Conservation (phyloP, 2,329 filamentous ascomycete genomes). For the Verruconis gallopava region DNA sequence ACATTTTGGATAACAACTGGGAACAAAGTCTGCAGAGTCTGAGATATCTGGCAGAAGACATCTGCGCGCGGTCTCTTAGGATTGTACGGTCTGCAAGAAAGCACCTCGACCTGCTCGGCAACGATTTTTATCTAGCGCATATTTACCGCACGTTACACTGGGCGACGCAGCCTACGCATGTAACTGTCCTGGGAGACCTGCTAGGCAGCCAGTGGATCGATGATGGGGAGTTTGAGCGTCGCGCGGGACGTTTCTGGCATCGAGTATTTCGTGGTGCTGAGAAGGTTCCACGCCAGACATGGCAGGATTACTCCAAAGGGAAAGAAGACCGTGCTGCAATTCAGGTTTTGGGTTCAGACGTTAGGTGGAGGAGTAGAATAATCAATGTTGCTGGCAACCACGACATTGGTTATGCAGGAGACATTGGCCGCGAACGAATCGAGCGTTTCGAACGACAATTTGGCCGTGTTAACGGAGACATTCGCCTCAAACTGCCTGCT, state of each 20-base stretch:
- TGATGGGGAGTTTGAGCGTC: slow-evolving; percentile 66
- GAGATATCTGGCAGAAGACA: slow-evolving; percentile 9
- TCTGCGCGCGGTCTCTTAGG: slow-evolving; percentile 49
- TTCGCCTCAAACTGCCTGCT: slow-evolving; percentile 44
- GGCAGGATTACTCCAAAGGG: slow-evolving; percentile 21
- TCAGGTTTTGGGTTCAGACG: slow-evolving; percentile 31
- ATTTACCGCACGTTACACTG: slow-evolving; percentile 74
- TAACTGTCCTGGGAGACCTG: slow-evolving; percentile 79
- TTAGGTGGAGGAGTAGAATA: slow-evolving; percentile 58
- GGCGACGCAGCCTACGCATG: slow-evolving; percentile 77
- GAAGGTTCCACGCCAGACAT: slow-evolving; percentile 41
- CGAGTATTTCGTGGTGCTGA: slow-evolving; percentile 59
- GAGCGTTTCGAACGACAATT: slow-evolving; percentile 73
- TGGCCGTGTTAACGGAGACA: slow-evolving; percentile 82
- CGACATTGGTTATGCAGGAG: slow-evolving; percentile 90
- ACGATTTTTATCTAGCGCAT: slow-evolving; percentile 89
- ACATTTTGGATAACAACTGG: neutral
- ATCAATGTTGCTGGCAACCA: slow-evolving; percentile 93
- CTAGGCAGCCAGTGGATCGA: slow-evolving; percentile 92
- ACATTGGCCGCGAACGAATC: slow-evolving; percentile 64
- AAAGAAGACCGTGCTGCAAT: slow-evolving; percentile 17
- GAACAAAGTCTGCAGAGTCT: slow-evolving; percentile 9
- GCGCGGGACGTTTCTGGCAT: slow-evolving; percentile 67
- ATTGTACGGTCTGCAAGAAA: slow-evolving; percentile 59
- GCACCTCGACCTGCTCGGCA: slow-evolving; percentile 75